A percentile compares a stretch with the other conserved stretches of the same genome.
phyloP scores from a whole-genome alignment of 1,284 basidiomycete species.

The Ganoderma leucocontextum region DNA sequence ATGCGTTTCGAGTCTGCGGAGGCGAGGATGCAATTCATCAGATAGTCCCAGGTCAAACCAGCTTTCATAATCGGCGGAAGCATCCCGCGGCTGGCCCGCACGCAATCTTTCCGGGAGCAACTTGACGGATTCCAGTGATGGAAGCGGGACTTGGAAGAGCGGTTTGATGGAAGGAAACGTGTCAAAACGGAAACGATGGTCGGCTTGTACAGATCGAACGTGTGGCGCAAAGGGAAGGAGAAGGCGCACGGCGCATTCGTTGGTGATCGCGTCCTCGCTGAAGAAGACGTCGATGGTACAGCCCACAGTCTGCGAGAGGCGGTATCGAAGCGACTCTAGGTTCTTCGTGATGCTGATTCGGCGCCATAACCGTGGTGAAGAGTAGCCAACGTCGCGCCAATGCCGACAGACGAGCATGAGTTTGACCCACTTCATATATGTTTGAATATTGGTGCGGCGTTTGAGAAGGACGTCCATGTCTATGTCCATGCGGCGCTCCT shows the following conservation, averaged over 20 bases:
- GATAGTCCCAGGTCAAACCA: not conserved
- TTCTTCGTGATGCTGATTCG: not conserved
- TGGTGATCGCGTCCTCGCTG: too few relatives aligned
- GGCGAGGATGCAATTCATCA: not conserved
- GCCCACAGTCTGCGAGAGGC: not conserved
- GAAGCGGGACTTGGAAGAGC: not conserved
- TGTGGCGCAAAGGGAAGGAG: not conserved
- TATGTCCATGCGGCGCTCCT: too few relatives aligned
- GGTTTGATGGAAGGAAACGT: not conserved
- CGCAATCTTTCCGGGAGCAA: too few relatives aligned
- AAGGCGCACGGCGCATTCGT: not conserved
- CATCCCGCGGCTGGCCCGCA: too few relatives aligned
- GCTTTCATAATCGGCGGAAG: too few relatives aligned
- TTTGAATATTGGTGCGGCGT: too few relatives aligned
- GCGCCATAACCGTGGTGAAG: not conserved
- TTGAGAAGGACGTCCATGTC: too few relatives aligned
- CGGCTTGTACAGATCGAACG: not conserved
- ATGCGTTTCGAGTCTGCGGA: not conserved
- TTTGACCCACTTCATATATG: not conserved
- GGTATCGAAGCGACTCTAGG: not conserved
- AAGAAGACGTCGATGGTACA: not conserved
- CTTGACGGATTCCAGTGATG: not conserved
- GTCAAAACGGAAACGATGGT: not conserved
- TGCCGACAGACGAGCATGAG: slow-evolving; percentile 9
- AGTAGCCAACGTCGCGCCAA: not conserved